Evolutionary conservation across 257 asterid genomes (phyloP), one percentile per base, ranked within the genome.

Genomic region (Nicotiana attenuata): DNA sequence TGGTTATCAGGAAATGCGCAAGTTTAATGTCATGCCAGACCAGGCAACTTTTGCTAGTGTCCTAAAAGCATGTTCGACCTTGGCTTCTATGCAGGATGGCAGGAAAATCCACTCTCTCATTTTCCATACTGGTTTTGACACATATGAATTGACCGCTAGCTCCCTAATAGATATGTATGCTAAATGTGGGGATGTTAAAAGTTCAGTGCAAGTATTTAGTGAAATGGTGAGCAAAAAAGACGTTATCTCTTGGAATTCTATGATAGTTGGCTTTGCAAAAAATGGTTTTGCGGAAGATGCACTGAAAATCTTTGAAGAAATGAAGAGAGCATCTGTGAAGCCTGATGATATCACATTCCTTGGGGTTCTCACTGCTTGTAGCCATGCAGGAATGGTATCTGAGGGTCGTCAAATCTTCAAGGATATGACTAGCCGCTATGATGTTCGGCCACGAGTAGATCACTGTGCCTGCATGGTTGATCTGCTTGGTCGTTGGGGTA

Each of bases 121-220:
- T 80, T 87, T 96, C 84, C 95, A 55, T 85, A 83, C 86, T 57
- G 94, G 96, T 77, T 92, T 89, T 77, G 92, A 89, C 82, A 83
- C 79, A 65, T 94, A 96, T 83, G 97, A 96, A 89, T 67, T 94
- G 86, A 92, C 89, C 10, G 90, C 91, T 76, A 92, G 98, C 81
- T 92, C 92, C 53, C 93, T 96, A 24, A 91, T 96, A 31, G 99
- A 96, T 84, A 96, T 96, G 99, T 96, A 96, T 76, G 97, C 98
- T 59, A 96, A 96, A 88, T 94, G 98, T 85, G 99, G 99, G 80
- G 98, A 96, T 73, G 87, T 94, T 82, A 76, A 83, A 65, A 85
- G 94, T 76, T 94, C 99, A 16, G 80, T 89, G 26, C 89, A 61
- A 59, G 91, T 92, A 53, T 96, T 96, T 55, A 41, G 61, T 22